A percentile compares a stretch with the other conserved stretches of the same genome.
These are phyloP conservation scores for Monosporascus sp. DNA, from an alignment of 2,329 filamentous ascomycete genomes.

Conservation along the genomic window DNA sequence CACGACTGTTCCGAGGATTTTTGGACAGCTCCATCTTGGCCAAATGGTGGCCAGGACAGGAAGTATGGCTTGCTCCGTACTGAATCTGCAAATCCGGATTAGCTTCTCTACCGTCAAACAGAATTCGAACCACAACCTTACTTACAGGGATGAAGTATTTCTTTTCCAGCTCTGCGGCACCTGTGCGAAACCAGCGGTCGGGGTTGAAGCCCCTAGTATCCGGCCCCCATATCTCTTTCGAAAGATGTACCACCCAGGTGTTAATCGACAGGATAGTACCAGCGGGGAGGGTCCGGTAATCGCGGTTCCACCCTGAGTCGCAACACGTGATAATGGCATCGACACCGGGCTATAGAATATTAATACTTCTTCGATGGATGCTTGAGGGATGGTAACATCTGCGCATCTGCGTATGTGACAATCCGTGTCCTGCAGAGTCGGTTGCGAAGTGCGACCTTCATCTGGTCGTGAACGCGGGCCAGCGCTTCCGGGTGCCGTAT, in stretches of 20 bases:
- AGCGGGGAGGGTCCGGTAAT: conserved; percentile 20
- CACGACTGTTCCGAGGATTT: conserved; percentile 11
- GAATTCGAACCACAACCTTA: neutral
- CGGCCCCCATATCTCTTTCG: conserved; percentile 16
- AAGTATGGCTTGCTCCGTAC: conserved; percentile 11
- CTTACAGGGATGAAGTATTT: conserved; percentile 15
- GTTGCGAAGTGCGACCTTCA: conserved; percentile 11
- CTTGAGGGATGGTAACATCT: conserved; percentile 27
- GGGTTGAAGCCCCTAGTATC: conserved; percentile 17
- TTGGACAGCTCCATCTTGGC: conserved; percentile 16
- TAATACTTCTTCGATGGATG: conserved; percentile 29
- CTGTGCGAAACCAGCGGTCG: conserved; percentile 15
- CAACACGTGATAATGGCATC: conserved; percentile 23
- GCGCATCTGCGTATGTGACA: conserved; percentile 20
- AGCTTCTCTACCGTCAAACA: neutral
- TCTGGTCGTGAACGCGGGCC: conserved; percentile 10
- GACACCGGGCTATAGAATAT: conserved; percentile 23
- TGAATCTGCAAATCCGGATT: neutral
- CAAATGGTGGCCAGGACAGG: conserved; percentile 15
- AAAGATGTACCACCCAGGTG: conserved; percentile 22
- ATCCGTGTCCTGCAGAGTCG: conserved; percentile 8
- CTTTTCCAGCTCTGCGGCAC: conserved; percentile 11
- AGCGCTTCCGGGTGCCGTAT: conserved; percentile 15
- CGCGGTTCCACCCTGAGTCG: conserved; percentile 16
- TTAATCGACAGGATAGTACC: conserved; percentile 22